Conservation (phyloP, 139 green algal species). For the Chlorella sp. region DNA sequence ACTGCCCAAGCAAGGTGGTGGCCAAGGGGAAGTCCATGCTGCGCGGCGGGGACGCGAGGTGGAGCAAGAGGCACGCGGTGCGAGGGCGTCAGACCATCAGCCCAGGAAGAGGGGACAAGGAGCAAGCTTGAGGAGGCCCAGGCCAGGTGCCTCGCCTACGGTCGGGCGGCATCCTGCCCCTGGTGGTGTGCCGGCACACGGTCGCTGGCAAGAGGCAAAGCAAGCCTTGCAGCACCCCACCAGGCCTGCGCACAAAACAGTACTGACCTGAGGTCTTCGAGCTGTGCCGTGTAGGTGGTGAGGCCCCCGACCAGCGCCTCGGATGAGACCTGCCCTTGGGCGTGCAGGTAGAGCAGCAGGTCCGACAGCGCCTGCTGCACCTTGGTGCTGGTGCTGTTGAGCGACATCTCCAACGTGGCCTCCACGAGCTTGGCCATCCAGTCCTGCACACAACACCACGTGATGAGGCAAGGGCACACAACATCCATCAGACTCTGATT, state of each 20-base stretch:
- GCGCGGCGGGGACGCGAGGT: too few species aligned
- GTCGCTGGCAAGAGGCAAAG: not conserved
- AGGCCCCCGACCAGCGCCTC: conserved; percentile 51
- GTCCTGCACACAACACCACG: not conserved
- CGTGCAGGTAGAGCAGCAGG: conserved; percentile 54
- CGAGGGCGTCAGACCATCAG: too few species aligned
- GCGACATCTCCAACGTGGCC: conserved; percentile 36
- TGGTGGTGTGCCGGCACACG: not conserved
- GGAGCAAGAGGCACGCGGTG: too few species aligned
- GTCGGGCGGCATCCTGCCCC: not conserved
- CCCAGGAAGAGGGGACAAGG: not conserved
- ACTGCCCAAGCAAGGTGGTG: conserved; percentile 54
- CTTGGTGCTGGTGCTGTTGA: conserved; percentile 52
- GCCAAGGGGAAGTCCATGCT: conserved; percentile 71
- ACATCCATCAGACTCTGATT: too few species aligned
- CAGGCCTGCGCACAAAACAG: too few species aligned
- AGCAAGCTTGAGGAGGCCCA: not conserved
- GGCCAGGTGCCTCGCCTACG: not conserved
- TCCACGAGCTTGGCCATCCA: conserved; percentile 35
- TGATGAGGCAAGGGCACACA: too few species aligned
- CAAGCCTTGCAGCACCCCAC: not conserved
- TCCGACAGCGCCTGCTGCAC: conserved; percentile 50
- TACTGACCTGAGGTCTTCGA: conserved; percentile 75
- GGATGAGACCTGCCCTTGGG: conserved; percentile 29
- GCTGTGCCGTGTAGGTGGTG: conserved; percentile 25